These are phyloP conservation scores for Aspergillus carbonarius DNA, from an alignment of 2,329 filamentous ascomycete species.

Conservation along the genomic window DNA sequence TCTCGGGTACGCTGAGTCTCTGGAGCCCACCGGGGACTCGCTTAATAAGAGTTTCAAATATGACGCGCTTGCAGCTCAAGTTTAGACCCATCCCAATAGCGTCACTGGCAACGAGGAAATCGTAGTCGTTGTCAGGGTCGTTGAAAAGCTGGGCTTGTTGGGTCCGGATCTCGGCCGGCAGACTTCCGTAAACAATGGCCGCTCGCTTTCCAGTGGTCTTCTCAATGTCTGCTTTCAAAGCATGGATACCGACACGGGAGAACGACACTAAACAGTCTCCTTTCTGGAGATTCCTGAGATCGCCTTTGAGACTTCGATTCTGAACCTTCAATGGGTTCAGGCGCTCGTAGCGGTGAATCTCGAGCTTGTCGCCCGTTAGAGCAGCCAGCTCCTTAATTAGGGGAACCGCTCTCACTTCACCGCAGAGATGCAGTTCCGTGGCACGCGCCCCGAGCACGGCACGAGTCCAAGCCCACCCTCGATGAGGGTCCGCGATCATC, in stretches of 20 bases:
- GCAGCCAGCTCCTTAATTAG: constrained; percentile 76
- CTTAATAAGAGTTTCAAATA: constrained; percentile 79
- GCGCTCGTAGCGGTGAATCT: constrained; percentile 80
- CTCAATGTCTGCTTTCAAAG: constrained; percentile 76
- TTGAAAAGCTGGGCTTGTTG: constrained; percentile 93
- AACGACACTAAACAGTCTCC: constrained; percentile 91
- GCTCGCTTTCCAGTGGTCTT: constrained; percentile 72
- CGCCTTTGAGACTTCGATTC: constrained; percentile 60
- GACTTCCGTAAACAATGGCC: constrained; percentile 86
- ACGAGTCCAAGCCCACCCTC: constrained; percentile 93
- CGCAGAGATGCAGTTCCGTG: constrained; percentile 88
- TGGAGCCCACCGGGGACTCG: constrained; percentile 61
- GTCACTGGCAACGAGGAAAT: constrained; percentile 89
- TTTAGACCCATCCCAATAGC: constrained; percentile 98
- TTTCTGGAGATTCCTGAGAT: constrained; percentile 70
- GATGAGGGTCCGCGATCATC: constrained; percentile 79
- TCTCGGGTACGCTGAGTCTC: constrained; percentile 67
- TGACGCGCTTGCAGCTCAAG: constrained; percentile 79
- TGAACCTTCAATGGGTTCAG: constrained; percentile 74
- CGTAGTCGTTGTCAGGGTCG: constrained; percentile 91
- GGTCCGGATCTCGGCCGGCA: constrained; percentile 89
- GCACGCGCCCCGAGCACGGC: constrained; percentile 84
- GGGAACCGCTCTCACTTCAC: constrained; percentile 78
- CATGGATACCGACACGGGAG: constrained; percentile 77
- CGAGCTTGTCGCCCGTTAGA: constrained; percentile 75